Percentiles rank a stretch among this genome's conserved stretches.
Conservation (phyloP, 345 rosid species). For the Hibiscus trionum region DNA sequence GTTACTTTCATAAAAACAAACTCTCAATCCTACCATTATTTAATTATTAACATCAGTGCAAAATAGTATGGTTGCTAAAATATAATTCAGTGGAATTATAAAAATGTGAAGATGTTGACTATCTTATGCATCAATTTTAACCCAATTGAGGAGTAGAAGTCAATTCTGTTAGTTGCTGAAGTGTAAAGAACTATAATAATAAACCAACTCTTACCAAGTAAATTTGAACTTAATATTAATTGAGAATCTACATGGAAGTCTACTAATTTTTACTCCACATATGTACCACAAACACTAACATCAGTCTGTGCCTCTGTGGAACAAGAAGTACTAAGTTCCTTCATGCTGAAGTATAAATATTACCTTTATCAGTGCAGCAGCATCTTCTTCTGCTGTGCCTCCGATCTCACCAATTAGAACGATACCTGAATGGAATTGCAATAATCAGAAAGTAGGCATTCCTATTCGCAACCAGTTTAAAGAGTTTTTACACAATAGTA, state of each 20-base stretch:
- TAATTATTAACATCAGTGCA: neutral
- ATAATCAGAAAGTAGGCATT: neutral
- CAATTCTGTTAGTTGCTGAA: neutral
- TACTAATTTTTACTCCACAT: neutral
- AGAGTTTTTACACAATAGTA: neutral
- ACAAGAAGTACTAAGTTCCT: neutral
- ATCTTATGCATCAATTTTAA: neutral
- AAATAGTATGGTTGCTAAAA: neutral
- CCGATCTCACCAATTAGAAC: conserved; percentile 94
- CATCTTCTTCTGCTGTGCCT: conserved; percentile 98
- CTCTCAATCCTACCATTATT: neutral
- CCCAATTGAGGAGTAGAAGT: neutral
- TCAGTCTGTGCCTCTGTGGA: neutral
- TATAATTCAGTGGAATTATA: neutral
- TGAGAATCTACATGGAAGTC: neutral
- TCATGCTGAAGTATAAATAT: neutral
- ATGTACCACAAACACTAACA: no score
- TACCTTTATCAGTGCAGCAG: conserved; percentile 82
- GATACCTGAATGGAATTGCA: conserved; percentile 44
- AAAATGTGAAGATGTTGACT: neutral
- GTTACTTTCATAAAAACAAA: neutral
- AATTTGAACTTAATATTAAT: neutral
- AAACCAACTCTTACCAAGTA: neutral
- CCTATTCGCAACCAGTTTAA: neutral
- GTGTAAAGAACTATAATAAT: neutral